Evolutionary conservation across 495 filamentous ascomycete genomes (phyloP).

Genomic region (Aspergillus heteromorphus): DNA sequence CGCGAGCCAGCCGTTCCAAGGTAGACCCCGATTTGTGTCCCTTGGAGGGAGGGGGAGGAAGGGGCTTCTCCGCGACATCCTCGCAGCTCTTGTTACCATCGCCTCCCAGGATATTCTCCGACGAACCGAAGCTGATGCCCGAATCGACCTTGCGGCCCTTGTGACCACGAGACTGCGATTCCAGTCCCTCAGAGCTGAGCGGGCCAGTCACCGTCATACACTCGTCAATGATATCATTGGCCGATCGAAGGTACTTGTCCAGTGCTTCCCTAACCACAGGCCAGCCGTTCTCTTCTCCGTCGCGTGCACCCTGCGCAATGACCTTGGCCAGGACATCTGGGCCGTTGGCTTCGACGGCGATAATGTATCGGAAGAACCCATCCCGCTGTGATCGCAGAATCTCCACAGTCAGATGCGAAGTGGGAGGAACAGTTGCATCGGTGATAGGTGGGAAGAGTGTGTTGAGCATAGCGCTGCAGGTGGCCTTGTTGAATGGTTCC

Average conservation of each 20-base stretch:
- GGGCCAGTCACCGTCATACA: conserved; percentile 48
- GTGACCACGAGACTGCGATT: conserved; percentile 23
- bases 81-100: conserved; percentile 27
- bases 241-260: conserved; percentile 55
- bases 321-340: conserved; percentile 50
- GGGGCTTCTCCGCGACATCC: conserved; percentile 39
- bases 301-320: conserved; percentile 45
- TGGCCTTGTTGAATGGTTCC: conserved; percentile 59
- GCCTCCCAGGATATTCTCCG: conserved; percentile 25
- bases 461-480: conserved; percentile 72
- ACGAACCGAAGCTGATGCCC: conserved; percentile 54
- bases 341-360: conserved; percentile 54
- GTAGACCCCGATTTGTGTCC: conserved; percentile 39
- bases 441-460: conserved; percentile 62
- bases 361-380: conserved; percentile 63
- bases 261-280: conserved; percentile 45
- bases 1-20: conserved; percentile 54
- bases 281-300: conserved; percentile 55
- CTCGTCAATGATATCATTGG: conserved; percentile 58
- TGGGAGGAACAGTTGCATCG: conserved; percentile 42
- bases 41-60: conserved; percentile 39
- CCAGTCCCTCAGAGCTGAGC: conserved; percentile 33
- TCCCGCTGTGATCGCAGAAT: conserved; percentile 55
- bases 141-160: conserved; percentile 57
- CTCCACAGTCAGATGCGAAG: conserved; percentile 48